Percentiles rank a stretch among this genome's conserved stretches.
These are phyloP conservation scores for Cystofilobasidium macerans DNA, from an alignment of 768 basidiomycete genomes.

Conservation along the genomic window DNA sequence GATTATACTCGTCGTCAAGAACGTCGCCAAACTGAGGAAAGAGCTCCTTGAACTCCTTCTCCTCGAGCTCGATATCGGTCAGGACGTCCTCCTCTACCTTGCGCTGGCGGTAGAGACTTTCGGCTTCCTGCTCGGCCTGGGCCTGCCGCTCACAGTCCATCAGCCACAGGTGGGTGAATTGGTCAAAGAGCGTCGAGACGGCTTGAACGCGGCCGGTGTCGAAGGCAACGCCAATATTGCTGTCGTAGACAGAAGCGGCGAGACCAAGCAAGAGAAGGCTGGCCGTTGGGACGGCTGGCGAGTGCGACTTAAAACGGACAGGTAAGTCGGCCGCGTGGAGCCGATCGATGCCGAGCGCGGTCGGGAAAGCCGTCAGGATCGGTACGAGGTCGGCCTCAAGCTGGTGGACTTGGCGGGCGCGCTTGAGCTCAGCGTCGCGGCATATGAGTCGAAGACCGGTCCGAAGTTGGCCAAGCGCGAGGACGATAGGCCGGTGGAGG, in stretches of 20 bases:
- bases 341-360: constrained; percentile 14
- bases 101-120: constrained; percentile 64
- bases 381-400: constrained; percentile 30
- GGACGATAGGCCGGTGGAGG: constrained; percentile 54
- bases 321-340: constrained; percentile 23
- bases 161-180: constrained; percentile 67
- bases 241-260: constrained; percentile 38
- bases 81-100: constrained; percentile 47
- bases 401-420: neutral
- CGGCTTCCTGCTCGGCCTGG: constrained; percentile 52
- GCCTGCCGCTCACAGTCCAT: constrained; percentile 62
- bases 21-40: constrained; percentile 74
- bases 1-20: constrained; percentile 24
- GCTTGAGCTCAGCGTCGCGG: constrained; percentile 15
- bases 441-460: constrained; percentile 58
- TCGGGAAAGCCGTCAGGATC: constrained; percentile 31
- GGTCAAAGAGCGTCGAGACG: constrained; percentile 53
- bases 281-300: constrained; percentile 22
- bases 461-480: constrained; percentile 55
- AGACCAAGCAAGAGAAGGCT: constrained; percentile 27
- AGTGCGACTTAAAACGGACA: constrained; percentile 21
- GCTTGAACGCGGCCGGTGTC: constrained; percentile 33
- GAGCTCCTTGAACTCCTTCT: constrained; percentile 65
- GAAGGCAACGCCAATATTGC: constrained; percentile 41
- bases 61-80: constrained; percentile 65